Evolutionary conservation across 2,329 filamentous ascomycete species (phyloP), one percentile per base, ranked within the genome.

Genomic region (Ophiognomonia clavigignenti-juglandacearum): DNA sequence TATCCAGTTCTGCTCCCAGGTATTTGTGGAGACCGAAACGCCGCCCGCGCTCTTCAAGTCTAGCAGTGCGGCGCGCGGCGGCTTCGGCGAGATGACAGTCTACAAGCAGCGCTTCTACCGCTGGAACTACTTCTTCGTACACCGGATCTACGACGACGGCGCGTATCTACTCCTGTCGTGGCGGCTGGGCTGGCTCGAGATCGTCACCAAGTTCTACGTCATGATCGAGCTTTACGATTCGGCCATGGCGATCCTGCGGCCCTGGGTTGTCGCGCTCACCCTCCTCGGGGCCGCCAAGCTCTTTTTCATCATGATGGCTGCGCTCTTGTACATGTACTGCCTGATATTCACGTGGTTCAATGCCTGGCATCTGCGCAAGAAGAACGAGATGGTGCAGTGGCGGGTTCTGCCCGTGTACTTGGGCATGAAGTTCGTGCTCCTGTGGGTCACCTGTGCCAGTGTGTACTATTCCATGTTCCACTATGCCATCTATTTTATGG

Each of bases 91-190:
- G 54, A 75, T 72, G 69, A 75, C 72, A 0, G 66, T 76, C n/a
- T 74, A 70, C 58, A 68, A 67, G 48, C 73, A 76, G 55, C 62
- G 73, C 2, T 75, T 76, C 54, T 64, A 65, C 42, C 60, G 72
- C 13, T 75, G 73, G 73, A 75, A 75, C 41, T 75, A 75, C 58
- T 75, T 76, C 59, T 71, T 74, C 43, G 67, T 74, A 2, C 69
- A 70, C 34, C 66, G 72, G 13, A 64, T 75, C 56, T 74, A 63
- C 56, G 70, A 73, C 54, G 70, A 75, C 52, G 57, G 73, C 53
- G 54, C 57, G 4, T 75, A 76, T 45, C 69, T 76, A 16, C 45
- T 75, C 1, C 58, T 57, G 10, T 66, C 61, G 48, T 76, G 73
- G 73, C 69, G 69, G 45, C 60, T 76, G 7, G 71, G 72, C 4